phyloP scores from a whole-genome alignment of 2,329 filamentous ascomycete species.

The Aspergillus ustus region DNA sequence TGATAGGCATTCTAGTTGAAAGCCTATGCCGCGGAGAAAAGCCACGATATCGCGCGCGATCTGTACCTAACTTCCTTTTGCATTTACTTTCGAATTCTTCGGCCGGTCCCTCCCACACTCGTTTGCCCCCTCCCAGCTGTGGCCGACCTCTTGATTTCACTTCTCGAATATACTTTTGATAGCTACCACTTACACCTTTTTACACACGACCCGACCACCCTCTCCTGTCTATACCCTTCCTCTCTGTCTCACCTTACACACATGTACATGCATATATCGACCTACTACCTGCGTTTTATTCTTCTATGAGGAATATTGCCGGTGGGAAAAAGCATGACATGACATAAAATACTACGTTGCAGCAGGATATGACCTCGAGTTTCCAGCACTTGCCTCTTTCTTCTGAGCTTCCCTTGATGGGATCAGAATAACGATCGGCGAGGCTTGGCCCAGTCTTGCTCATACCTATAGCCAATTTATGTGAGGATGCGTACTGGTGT shows the following conservation, averaged over 20 bases:
- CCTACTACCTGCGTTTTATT: not conserved
- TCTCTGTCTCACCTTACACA: not conserved
- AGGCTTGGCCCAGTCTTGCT: not conserved
- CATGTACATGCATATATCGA: constrained; percentile 11
- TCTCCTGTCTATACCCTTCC: constrained; percentile 7
- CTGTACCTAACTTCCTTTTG: not conserved
- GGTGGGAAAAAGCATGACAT: not conserved
- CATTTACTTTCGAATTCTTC: constrained; percentile 5
- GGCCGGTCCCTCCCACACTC: constrained; percentile 6
- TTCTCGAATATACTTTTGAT: constrained; percentile 17
- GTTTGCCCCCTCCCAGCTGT: constrained; percentile 1
- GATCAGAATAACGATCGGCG: not conserved
- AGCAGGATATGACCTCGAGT: not conserved
- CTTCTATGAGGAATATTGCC: constrained; percentile 1
- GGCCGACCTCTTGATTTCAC: constrained; percentile 13
- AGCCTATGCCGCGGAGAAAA: constrained; percentile 3
- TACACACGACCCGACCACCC: not conserved
- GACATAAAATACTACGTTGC: not conserved
- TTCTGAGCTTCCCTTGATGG: not conserved
- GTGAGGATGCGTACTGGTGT: not conserved
- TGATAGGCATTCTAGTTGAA: constrained; percentile 12
- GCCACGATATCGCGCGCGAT: not conserved
- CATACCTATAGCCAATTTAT: constrained; percentile 11
- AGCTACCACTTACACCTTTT: constrained; percentile 13
- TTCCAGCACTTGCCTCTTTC: too few species aligned